A percentile compares a stretch with the other conserved stretches of the same genome.
These are phyloP conservation scores for Linum usitatissimum DNA, from an alignment of 345 rosid species.

Conservation along the genomic window DNA sequence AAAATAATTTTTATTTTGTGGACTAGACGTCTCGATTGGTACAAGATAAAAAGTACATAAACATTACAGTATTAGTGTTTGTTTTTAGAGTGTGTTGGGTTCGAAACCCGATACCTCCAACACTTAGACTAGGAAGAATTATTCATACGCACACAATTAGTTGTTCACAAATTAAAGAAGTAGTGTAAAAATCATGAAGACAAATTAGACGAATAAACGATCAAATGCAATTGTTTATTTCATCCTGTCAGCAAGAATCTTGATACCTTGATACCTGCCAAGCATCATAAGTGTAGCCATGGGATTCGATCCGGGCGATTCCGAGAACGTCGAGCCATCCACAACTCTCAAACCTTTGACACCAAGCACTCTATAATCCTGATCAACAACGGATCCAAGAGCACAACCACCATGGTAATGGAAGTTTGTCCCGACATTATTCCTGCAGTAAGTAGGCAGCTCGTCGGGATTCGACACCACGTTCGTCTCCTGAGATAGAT, in stretches of 20 bases:
- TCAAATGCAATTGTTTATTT: too few relatives aligned
- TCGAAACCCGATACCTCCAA: too few relatives aligned
- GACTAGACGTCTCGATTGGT: too few relatives aligned
- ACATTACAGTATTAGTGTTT: too few relatives aligned
- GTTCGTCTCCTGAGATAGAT: constrained; percentile 30
- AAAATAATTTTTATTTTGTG: too few relatives aligned
- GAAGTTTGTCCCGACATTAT: constrained; percentile 52
- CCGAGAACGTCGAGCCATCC: constrained; percentile 62
- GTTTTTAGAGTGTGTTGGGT: too few relatives aligned
- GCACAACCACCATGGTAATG: constrained; percentile 65
- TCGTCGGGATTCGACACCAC: constrained; percentile 24
- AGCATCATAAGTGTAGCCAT: constrained; percentile 67
- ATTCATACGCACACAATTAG: too few relatives aligned
- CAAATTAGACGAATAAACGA: too few relatives aligned
- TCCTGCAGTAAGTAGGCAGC: constrained; percentile 38
- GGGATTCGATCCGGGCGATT: constrained; percentile 78
- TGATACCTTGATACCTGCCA: constrained; percentile 70
- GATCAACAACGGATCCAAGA: constrained; percentile 49
- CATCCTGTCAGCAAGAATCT: constrained; percentile 31
- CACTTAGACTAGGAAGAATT: too few relatives aligned
- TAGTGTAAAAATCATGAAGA: too few relatives aligned
- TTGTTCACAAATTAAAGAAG: too few relatives aligned
- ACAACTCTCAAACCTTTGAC: constrained; percentile 43
- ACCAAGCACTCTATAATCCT: constrained; percentile 41
- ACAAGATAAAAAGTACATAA: too few relatives aligned